Percentiles rank a stretch among this genome's conserved stretches.
These are phyloP conservation scores for Fusarium torulosum DNA, from an alignment of 2,329 filamentous ascomycete species.

Conservation along the genomic window DNA sequence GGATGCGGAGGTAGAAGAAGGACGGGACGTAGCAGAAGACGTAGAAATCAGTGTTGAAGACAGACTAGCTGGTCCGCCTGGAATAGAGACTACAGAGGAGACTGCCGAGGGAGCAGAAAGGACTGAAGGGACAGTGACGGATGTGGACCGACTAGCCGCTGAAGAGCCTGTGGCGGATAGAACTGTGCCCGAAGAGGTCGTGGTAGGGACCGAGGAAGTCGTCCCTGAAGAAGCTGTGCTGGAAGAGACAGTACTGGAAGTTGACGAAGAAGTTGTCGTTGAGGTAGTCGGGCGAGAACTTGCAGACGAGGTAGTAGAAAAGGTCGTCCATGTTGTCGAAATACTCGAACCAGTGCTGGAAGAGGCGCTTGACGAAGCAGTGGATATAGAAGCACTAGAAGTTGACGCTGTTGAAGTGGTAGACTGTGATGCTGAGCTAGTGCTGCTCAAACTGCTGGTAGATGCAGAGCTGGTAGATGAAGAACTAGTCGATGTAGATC, in stretches of 20 bases:
- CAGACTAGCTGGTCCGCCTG: slow-evolving; percentile 3
- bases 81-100: slow-evolving; percentile 1
- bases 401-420: not conserved
- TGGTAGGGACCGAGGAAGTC: not conserved
- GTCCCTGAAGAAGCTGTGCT: not conserved
- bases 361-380: not conserved
- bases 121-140: not conserved
- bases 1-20: not conserved
- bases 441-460: not conserved
- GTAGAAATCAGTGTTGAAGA: not conserved
- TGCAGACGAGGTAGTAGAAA: slow-evolving; percentile 4
- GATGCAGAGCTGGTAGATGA: not conserved
- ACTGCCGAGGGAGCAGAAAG: slow-evolving; percentile 34
- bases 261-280: not conserved
- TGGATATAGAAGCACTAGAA: not conserved
- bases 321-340: slow-evolving; percentile 1
- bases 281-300: slow-evolving; percentile 1
- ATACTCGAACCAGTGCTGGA: not conserved
- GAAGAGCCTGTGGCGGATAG: not conserved
- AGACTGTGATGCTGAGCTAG: not conserved
- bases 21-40: not conserved
- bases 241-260: not conserved
- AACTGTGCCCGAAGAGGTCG: slow-evolving; percentile 33
- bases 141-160: slow-evolving; percentile 40
- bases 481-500: no score